Evolutionary conservation across 371 early-diverging fungal species (phyloP).

Genomic region (Mucor plumbeus): DNA sequence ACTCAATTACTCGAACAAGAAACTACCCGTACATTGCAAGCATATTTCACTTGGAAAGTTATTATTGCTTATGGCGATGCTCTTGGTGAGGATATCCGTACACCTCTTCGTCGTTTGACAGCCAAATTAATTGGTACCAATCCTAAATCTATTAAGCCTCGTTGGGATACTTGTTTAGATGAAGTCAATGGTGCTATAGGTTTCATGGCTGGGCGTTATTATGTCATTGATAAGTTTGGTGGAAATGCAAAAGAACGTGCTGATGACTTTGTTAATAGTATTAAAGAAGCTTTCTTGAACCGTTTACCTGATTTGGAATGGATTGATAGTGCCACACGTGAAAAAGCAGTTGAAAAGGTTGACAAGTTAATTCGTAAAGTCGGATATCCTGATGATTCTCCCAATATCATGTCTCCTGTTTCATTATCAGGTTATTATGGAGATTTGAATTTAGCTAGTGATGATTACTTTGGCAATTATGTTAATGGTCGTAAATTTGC

Average conservation of each 20-base stretch:
- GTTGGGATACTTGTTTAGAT: slow-evolving; percentile 58
- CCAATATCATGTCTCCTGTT: slow-evolving; percentile 53
- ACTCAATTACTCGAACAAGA: slow-evolving; percentile 28
- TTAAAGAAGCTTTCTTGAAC: slow-evolving; percentile 52
- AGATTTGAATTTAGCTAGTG: slow-evolving; percentile 29
- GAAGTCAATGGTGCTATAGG: slow-evolving; percentile 47
- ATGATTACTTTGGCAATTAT: slow-evolving; percentile 58
- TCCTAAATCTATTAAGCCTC: slow-evolving; percentile 46
- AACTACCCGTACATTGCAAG: slow-evolving; percentile 39
- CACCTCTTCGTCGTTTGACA: slow-evolving; percentile 36
- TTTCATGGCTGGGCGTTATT: slow-evolving; percentile 59
- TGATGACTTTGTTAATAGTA: slow-evolving; percentile 50
- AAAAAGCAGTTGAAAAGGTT: slow-evolving; percentile 52
- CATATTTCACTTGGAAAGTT: slow-evolving; percentile 51
- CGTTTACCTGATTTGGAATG: slow-evolving; percentile 53
- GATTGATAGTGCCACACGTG: slow-evolving; percentile 57
- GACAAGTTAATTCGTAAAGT: slow-evolving; percentile 48
- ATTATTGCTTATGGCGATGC: slow-evolving; percentile 35
- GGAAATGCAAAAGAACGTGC: slow-evolving; percentile 47
- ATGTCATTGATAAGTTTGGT: slow-evolving; percentile 50
- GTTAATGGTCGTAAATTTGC: slow-evolving; percentile 37
- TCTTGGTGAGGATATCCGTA: slow-evolving; percentile 38
- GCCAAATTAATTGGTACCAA: slow-evolving; percentile 46
- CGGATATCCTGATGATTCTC: slow-evolving; percentile 53
- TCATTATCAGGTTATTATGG: slow-evolving; percentile 54